Percentiles rank a stretch among this genome's conserved stretches.
Conservation (phyloP, 495 filamentous ascomycete species). For the Tuber magnatum region DNA sequence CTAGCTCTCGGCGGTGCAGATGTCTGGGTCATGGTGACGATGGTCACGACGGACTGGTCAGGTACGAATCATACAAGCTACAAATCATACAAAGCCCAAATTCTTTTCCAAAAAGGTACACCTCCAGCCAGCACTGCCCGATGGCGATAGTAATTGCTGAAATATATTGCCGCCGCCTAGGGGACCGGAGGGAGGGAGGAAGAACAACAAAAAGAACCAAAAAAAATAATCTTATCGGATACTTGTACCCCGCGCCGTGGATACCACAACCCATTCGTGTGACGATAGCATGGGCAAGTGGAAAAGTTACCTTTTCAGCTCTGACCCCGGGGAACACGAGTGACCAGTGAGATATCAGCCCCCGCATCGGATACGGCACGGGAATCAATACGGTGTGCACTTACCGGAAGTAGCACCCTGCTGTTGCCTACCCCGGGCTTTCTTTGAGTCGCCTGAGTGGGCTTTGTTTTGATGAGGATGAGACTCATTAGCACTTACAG, state of each 20-base stretch:
- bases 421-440: background rate
- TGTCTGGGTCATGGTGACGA: background rate
- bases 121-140: background rate
- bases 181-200: background rate
- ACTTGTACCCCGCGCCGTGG: background rate
- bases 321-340: background rate
- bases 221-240: background rate
- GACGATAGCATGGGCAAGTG: background rate
- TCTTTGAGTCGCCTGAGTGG: background rate
- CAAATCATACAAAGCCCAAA: background rate
- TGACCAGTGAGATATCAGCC: background rate
- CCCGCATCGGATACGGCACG: background rate
- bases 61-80: background rate
- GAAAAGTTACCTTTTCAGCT: background rate
- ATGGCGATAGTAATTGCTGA: background rate
- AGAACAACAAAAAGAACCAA: background rate
- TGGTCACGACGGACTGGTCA: background rate
- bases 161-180: background rate
- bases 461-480: background rate
- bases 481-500: background rate
- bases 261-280: too few relatives aligned
- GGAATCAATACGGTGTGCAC: background rate
- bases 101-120: background rate
- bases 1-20: background rate
- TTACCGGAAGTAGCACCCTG: background rate